Percentiles rank a stretch among this genome's conserved stretches.
Conservation (phyloP, 768 basidiomycete species). For the Leccinum fibrillosum region DNA sequence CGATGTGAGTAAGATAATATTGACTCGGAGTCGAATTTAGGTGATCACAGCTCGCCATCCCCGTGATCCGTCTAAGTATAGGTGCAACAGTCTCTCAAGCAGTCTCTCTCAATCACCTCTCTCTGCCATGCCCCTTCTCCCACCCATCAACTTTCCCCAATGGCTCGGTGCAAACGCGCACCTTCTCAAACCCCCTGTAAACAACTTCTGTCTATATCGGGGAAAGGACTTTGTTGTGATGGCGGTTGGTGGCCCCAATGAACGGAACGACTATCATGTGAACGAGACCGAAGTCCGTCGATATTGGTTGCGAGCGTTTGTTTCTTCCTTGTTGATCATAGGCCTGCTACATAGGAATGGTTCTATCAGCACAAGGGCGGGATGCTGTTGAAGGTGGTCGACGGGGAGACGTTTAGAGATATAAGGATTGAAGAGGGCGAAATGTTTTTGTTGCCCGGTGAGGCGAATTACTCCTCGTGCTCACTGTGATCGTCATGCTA, state of each 20-base stretch:
- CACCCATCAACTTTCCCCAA: slow-evolving; percentile 84
- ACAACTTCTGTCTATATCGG: slow-evolving; percentile 82
- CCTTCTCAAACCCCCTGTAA: slow-evolving; percentile 85
- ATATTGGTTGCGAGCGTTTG: neutral
- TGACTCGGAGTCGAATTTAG: neutral
- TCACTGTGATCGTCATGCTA: neutral
- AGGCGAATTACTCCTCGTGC: slow-evolving; percentile 11
- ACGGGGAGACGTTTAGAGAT: slow-evolving; percentile 76
- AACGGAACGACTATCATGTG: slow-evolving; percentile 90
- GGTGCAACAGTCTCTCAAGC: neutral
- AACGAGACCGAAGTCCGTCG: slow-evolving; percentile 84
- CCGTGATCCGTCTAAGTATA: neutral
- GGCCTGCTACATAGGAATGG: slow-evolving; percentile 66
- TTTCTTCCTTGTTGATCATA: neutral
- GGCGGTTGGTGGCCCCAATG: slow-evolving; percentile 95
- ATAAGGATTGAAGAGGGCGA: slow-evolving; percentile 91
- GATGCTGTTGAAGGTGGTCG: slow-evolving; percentile 87
- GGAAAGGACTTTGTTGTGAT: slow-evolving; percentile 91
- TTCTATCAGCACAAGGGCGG: slow-evolving; percentile 96
- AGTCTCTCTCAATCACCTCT: too few relatives aligned
- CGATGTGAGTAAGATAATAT: neutral
- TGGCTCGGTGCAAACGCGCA: slow-evolving; percentile 85
- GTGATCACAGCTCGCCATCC: too few relatives aligned
- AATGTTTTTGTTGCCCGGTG: slow-evolving; percentile 94
- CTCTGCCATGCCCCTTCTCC: slow-evolving; percentile 60